Conservation (phyloP, 345 rosid species). For the Boechera divaricarpa region DNA sequence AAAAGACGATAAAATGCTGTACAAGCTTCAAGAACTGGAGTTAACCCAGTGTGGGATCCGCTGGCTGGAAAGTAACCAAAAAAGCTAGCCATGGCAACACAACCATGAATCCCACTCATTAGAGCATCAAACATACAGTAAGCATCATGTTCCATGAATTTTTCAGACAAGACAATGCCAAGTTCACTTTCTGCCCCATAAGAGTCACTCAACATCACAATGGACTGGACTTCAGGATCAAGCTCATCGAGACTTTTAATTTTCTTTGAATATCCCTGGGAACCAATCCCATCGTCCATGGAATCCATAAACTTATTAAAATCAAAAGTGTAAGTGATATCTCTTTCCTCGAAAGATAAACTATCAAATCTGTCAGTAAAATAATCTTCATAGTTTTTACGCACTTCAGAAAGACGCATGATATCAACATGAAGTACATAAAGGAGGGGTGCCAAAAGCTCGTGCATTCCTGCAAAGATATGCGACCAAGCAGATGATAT, state of each 20-base stretch:
- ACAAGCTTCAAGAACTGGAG: constrained; percentile 84
- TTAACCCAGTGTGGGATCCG: constrained; percentile 65
- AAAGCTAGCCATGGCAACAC: constrained; percentile 75
- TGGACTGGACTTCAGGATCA: constrained; percentile 74
- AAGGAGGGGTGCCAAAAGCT: constrained; percentile 85
- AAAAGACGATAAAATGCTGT: constrained; percentile 72
- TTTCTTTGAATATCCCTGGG: constrained; percentile 54
- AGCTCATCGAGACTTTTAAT: constrained; percentile 64
- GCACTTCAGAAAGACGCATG: constrained; percentile 69
- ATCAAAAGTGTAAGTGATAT: constrained; percentile 67
- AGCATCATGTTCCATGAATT: constrained; percentile 93
- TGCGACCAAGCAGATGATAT: background rate
- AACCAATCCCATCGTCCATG: constrained; percentile 56
- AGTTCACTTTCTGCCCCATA: constrained; percentile 94
- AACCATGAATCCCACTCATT: constrained; percentile 70
- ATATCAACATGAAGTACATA: constrained; percentile 82
- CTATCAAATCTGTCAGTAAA: constrained; percentile 84
- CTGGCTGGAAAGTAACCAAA: constrained; percentile 55
- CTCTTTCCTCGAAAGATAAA: constrained; percentile 68
- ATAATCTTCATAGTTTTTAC: constrained; percentile 68
- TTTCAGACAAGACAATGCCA: constrained; percentile 85
- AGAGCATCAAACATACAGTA: constrained; percentile 91
- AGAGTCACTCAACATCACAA: constrained; percentile 69
- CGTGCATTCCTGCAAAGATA: constrained; percentile 77
- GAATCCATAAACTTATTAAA: constrained; percentile 65